Evolutionary conservation across 176 grass and related monocot species (phyloP).

Genomic region (Paspalum vaginatum): DNA sequence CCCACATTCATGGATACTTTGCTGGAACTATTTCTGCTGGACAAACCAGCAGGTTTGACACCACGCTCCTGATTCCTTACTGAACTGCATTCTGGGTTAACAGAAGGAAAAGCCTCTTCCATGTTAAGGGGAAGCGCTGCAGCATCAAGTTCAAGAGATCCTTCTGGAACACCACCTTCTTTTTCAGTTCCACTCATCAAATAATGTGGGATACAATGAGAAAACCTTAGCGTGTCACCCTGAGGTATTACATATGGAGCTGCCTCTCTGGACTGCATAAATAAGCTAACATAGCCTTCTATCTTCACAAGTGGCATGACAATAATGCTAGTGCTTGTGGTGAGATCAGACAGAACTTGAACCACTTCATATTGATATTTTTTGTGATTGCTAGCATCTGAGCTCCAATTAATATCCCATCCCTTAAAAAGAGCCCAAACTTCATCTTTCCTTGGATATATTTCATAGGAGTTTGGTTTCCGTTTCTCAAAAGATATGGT

Average conservation of each 20-base stretch:
- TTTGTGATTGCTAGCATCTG: conserved; percentile 43
- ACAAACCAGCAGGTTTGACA: conserved; percentile 34
- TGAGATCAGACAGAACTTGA: conserved; percentile 72
- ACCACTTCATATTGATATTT: conserved; percentile 68
- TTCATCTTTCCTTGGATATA: conserved; percentile 84
- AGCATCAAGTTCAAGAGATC: conserved; percentile 83
- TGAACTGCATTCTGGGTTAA: conserved; percentile 50
- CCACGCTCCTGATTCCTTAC: conserved; percentile 32
- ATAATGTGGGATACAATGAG: conserved; percentile 66
- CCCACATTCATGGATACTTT: conserved; percentile 15
- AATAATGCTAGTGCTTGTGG: conserved; percentile 53
- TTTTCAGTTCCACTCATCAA: conserved; percentile 56
- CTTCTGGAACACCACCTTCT: conserved; percentile 54
- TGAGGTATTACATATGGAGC: conserved; percentile 61
- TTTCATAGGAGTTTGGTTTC: conserved; percentile 49
- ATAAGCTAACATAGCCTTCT: conserved; percentile 80
- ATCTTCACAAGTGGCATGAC: conserved; percentile 67
- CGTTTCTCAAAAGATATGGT: conserved; percentile 48
- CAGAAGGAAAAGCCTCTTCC: conserved; percentile 60
- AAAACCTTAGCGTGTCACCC: conserved; percentile 78
- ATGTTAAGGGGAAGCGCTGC: conserved; percentile 69
- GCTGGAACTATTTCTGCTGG: neutral
- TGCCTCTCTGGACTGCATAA: conserved; percentile 59
- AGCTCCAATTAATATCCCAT: conserved; percentile 71
- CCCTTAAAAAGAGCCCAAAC: conserved; percentile 85